Percentiles rank a stretch among this genome's conserved stretches.
Conservation (phyloP, 345 rosid genomes). For the Rhodomyrtus tomentosa region DNA sequence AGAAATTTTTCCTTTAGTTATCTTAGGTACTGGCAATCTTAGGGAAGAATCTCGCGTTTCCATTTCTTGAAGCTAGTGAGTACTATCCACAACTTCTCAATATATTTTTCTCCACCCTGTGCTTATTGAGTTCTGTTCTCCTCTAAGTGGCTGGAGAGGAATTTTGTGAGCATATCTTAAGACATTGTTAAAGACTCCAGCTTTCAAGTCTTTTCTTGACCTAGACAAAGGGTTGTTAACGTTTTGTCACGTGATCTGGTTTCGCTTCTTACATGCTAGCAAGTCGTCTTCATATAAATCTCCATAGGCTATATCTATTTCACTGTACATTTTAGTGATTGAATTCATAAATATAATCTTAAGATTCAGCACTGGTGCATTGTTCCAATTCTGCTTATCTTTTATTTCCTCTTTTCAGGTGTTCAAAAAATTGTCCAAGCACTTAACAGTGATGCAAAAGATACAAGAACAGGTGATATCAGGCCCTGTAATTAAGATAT, state of each 20-base stretch:
- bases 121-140: not conserved
- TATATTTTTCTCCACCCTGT: not conserved
- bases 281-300: not conserved
- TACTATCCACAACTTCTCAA: not conserved
- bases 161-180: not conserved
- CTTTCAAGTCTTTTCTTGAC: not conserved
- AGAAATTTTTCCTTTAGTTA: not conserved
- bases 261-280: not conserved
- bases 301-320: not conserved
- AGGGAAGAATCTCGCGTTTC: not conserved
- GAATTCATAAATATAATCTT: not conserved
- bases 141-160: not conserved
- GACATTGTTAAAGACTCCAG: not conserved
- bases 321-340: not conserved
- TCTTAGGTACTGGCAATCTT: not conserved
- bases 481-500: not conserved
- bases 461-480: conserved; percentile 58
- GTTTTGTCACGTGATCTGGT: not conserved
- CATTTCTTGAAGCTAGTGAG: not conserved
- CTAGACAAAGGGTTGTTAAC: not conserved
- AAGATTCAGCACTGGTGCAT: not conserved
- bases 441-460: conserved; percentile 54
- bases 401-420: conserved; percentile 30
- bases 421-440: conserved; percentile 67
- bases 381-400: conserved; percentile 3